Percentiles rank a stretch among this genome's conserved stretches.
These are phyloP conservation scores for Emmonsiellopsis sp. DNA, from an alignment of 2,329 filamentous ascomycete genomes.

Conservation along the genomic window DNA sequence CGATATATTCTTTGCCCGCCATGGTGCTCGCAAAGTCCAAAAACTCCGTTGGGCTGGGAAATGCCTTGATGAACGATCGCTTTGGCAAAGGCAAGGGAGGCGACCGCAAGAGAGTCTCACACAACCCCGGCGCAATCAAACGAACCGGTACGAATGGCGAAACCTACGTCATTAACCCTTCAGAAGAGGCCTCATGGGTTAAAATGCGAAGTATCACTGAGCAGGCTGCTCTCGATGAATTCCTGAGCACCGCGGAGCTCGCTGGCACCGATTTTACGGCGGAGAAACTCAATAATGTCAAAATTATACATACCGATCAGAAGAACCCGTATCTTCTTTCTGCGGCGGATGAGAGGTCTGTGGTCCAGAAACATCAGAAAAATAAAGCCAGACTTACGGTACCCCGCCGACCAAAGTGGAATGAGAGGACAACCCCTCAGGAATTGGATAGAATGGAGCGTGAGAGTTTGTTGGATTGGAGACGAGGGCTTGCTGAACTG, in stretches of 20 bases:
- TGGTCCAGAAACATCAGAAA: constrained; percentile 70
- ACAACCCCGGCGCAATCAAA: constrained; percentile 55
- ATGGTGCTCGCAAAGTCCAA: constrained; percentile 88
- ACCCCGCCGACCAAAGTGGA: constrained; percentile 81
- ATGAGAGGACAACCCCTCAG: constrained; percentile 69
- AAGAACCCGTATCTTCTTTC: constrained; percentile 90
- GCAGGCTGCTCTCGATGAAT: constrained; percentile 93
- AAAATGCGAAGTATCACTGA: constrained; percentile 99
- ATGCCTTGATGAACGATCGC: constrained; percentile 96
- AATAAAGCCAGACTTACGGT: constrained; percentile 76
- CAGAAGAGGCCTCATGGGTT: constrained; percentile 88
- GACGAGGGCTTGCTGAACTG: constrained; percentile 79
- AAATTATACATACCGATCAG: constrained; percentile 95
- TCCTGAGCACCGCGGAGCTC: constrained; percentile 86
- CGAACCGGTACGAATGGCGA: constrained; percentile 66
- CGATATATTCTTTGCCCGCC: constrained; percentile 15
- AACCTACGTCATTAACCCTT: constrained; percentile 82
- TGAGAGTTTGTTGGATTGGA: constrained; percentile 76
- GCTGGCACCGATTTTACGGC: constrained; percentile 98
- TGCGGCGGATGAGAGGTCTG: constrained; percentile 67
- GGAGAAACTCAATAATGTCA: constrained; percentile 97
- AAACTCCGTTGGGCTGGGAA: constrained; percentile 87
- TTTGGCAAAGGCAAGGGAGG: constrained; percentile 87
- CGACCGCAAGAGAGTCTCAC: constrained; percentile 65
- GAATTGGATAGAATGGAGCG: constrained; percentile 73